Base-by-base conservation (phyloP, 2,329 filamentous ascomycete genomes). In the Epichloe brachyelytri region DNA sequence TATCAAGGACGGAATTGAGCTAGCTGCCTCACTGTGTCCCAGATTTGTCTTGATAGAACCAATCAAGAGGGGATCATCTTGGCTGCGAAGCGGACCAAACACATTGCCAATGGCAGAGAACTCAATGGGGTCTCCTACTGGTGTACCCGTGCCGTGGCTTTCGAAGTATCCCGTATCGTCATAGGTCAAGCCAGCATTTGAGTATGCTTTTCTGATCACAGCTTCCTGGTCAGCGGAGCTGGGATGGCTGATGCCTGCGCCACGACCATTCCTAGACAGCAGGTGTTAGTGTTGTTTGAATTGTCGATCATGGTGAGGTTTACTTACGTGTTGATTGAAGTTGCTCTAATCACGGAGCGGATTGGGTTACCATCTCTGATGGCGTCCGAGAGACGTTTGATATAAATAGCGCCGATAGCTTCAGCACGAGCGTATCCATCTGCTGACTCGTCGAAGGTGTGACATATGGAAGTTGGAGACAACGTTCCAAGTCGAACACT, bases 361-460 rank as follows among this genome's bases (percentile, higher is more conserved):
- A 76, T 71, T 0, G 68, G 69, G 55, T 81, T 74, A 15, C 72
- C 71, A 53, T 75, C 71, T 4, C 61, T 59, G 3, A 80, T 54
- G 3, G 78, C 78, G 52, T 74, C 69, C 3, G 65, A 59, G 0
- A 80, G 63, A 1, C 67, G 68, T 62, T 80, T 81, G 8, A 82
- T 54, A 2, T 80, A 56, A 1, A 82, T 56, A 15, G 72, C 65
- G 0, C 67, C 74, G 19, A 73, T 63, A 0, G 77, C 79, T 57
- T 83, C 79, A 1, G 77, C 78, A 5, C 78, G 70, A 0, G 71
- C 76, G 57, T 80, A 83, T 2, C 79, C 79, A 52, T 63, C 58
- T 1, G 60, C 65, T 0, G 60, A 54, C 17, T 53, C 43, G 39
- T 67, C 65, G 30, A 64, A 69, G 14, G 60, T 60, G 43, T 58